These are phyloP conservation scores for Keqinozyma sinolaborantium DNA, from an alignment of 1,139 yeast species.

Conservation along the genomic window DNA sequence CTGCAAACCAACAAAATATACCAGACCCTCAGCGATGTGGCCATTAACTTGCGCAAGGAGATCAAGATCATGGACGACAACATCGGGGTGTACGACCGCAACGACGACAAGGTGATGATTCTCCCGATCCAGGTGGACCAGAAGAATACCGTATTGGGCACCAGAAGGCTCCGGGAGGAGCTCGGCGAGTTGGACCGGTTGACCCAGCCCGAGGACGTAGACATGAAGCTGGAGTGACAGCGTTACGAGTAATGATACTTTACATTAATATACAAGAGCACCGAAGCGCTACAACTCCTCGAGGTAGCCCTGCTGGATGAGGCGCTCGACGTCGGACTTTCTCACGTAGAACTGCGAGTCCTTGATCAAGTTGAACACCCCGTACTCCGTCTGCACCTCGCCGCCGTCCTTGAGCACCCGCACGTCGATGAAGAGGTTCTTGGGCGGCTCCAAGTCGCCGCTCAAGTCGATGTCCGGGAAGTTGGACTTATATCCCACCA, in stretches of 20 bases:
- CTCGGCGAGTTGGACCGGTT: slow-evolving; percentile 23
- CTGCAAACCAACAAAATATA: slow-evolving; percentile 32
- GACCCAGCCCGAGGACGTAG: slow-evolving; percentile 13
- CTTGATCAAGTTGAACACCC: slow-evolving; percentile 91
- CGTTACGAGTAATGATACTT: too few relatives aligned
- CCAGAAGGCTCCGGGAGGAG: slow-evolving; percentile 41
- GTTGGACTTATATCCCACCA: slow-evolving; percentile 73
- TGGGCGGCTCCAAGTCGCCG: slow-evolving; percentile 87
- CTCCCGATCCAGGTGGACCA: slow-evolving; percentile 60
- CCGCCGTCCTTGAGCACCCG: slow-evolving; percentile 93
- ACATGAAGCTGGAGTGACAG: too few relatives aligned
- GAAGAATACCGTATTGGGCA: slow-evolving; percentile 58
- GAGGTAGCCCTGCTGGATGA: slow-evolving; percentile 91
- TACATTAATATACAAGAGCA: slow-evolving; percentile 1
- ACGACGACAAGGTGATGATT: slow-evolving; percentile 48
- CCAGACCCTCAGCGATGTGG: slow-evolving; percentile 31
- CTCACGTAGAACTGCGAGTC: slow-evolving; percentile 94
- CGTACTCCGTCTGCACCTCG: slow-evolving; percentile 95
- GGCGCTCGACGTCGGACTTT: slow-evolving; percentile 87
- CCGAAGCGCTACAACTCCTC: slow-evolving; percentile 52
- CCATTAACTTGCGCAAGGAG: slow-evolving; percentile 52
- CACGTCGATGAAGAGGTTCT: slow-evolving; percentile 88
- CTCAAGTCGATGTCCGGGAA: slow-evolving; percentile 85
- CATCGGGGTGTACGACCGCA: slow-evolving; percentile 44
- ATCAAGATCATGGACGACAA: slow-evolving; percentile 57